Base-by-base conservation (phyloP, 768 basidiomycete genomes). In the Mrakia hoshinonis region DNA sequence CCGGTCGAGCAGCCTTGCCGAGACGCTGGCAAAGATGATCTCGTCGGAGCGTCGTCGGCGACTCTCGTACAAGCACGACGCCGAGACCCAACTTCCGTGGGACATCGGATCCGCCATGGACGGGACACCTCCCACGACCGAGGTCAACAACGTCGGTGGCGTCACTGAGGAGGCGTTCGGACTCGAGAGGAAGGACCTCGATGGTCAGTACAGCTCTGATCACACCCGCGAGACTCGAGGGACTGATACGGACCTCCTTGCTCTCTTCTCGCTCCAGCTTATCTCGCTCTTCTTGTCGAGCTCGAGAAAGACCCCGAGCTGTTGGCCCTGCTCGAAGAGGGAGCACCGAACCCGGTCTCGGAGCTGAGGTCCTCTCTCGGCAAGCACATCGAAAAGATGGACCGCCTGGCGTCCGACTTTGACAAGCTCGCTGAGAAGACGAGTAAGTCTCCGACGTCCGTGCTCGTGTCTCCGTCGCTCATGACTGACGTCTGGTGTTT, bases 21-120 rank as follows among this genome's bases (percentile, higher is more conserved):
- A 94, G 76, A 85, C 91, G 22, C 88, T 97, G 87, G 87, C 89
- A 2, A 91, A 89, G 76, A 83, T 94, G 49, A 87, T 89, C 10
- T 83, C 87, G 0, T 85, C 82, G 64, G 96, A 99, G 79, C 84
- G 85, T 73, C 90, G 89, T 75, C 85, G 92, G 24, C 85, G 96
- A 2, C 86, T 89, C 74, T 84, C 89, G n/a, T 93, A 95, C 77
- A 84, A 90, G 26, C 84, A 87, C 4, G 92, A 95, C 76, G 84
- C 90, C 15, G 85, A 90, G 73, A 89, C 89, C 0, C 88, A 91
- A 75, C 82, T 98, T 6, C 96, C 96, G 0, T 97, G 93, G 77
- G 88, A 90, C 47, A 84, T 88, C 3, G 82, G 83, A 31, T 48
- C 63, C 24, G 38, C 62, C 22, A 67, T 69, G 85, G 89, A 91